Evolutionary conservation across 148 eudicot genomes (phyloP).

Genomic region (Chenopodium berlandieri): DNA sequence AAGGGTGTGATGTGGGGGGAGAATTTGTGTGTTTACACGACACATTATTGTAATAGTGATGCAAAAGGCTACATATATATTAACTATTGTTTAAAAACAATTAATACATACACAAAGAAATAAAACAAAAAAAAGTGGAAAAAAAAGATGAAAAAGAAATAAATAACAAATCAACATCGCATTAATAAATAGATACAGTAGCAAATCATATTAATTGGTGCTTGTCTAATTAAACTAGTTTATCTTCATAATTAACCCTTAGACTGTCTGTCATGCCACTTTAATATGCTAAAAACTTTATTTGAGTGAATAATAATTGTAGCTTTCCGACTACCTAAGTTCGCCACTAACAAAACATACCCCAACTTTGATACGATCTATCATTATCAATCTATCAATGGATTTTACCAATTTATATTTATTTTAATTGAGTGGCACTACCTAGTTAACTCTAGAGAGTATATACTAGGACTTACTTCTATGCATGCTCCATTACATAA

Average conservation of each 20-base stretch:
- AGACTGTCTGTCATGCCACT: conserved; percentile 1
- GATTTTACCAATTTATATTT: background rate
- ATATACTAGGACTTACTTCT: background rate
- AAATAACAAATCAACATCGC: background rate
- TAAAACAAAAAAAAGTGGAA: background rate
- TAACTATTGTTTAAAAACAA: background rate
- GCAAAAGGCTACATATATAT: too few species aligned
- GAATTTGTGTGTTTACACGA: too few species aligned
- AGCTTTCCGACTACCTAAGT: conserved; percentile 21
- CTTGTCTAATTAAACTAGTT: conserved; percentile 1
- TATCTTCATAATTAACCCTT: background rate
- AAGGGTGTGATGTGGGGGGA: too few species aligned
- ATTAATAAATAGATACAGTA: background rate
- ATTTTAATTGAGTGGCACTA: background rate
- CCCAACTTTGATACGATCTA: background rate
- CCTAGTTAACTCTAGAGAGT: background rate
- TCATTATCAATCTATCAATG: background rate
- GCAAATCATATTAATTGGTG: background rate
- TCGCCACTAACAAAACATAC: conserved; percentile 12
- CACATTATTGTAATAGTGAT: too few species aligned
- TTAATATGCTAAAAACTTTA: background rate
- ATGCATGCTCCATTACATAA: background rate
- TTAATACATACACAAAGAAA: too few species aligned
- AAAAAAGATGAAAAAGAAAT: background rate
- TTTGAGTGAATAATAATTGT: background rate